A percentile compares a stretch with the other conserved stretches of the same genome.
phyloP scores from a whole-genome alignment of 108 stramenopile species.

The Pinguiococcus pyrenoidosus region DNA sequence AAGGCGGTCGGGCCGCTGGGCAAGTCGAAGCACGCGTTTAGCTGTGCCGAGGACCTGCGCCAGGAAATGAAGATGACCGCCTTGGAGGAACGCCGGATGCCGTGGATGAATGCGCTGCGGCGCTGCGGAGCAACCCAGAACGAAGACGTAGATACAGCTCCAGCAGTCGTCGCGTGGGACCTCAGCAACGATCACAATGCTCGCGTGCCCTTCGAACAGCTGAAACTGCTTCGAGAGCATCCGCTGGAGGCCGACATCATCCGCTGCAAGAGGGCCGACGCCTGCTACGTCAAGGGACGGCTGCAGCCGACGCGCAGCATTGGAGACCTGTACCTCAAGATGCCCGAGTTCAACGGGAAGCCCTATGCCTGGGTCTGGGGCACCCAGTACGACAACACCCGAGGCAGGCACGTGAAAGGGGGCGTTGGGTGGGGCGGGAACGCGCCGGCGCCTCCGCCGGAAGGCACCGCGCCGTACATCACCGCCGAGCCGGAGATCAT shows the following conservation, averaged over 20 bases:
- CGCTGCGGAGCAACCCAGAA: neutral
- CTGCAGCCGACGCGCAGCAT: constrained; percentile 38
- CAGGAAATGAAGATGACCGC: constrained; percentile 3
- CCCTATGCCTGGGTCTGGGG: constrained; percentile 1
- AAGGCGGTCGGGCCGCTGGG: too few relatives aligned
- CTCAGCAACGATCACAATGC: constrained; percentile 46
- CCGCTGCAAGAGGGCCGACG: constrained; percentile 24
- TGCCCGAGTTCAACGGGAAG: constrained; percentile 45
- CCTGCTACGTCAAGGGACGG: constrained; percentile 49
- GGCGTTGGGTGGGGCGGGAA: too few relatives aligned
- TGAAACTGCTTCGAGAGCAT: constrained; percentile 22
- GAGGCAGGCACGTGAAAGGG: constrained; percentile 34
- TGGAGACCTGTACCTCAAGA: constrained; percentile 50
- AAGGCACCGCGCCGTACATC: constrained; percentile 53
- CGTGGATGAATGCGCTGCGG: neutral
- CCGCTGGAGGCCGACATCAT: constrained; percentile 46
- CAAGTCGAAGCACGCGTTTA: too few relatives aligned
- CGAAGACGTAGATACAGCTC: neutral
- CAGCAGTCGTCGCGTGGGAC: neutral
- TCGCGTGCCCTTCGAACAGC: constrained; percentile 33
- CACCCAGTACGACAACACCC: too few relatives aligned
- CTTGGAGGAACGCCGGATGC: neutral
- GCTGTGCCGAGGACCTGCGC: too few relatives aligned
- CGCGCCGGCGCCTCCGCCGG: too few relatives aligned
- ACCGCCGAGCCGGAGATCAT: constrained; percentile 36